Percentiles rank a stretch among this genome's conserved stretches.
Evolutionary conservation across 176 grass and related monocot genomes (phyloP).

Genomic region (Oryza glaberrima): DNA sequence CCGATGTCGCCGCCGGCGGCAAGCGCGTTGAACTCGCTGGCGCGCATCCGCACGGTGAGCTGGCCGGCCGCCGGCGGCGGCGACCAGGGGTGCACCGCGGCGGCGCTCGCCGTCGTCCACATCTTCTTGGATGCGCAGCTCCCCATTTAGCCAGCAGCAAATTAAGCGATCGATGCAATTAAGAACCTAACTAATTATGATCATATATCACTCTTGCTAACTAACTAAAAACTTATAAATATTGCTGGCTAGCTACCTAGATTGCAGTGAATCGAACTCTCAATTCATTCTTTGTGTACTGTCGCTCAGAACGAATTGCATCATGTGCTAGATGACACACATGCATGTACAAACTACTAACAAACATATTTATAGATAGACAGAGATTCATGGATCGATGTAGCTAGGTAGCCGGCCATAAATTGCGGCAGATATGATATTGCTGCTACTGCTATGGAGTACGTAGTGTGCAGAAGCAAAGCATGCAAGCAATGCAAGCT

Average conservation of each 20-base stretch:
- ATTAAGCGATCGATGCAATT: background rate
- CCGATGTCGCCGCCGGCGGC: slow-evolving; percentile 18
- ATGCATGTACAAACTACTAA: background rate
- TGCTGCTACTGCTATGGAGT: background rate
- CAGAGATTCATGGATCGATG: background rate
- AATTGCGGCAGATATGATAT: background rate
- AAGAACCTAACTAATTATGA: background rate
- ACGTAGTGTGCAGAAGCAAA: slow-evolving; percentile 30
- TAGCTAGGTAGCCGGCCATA: background rate
- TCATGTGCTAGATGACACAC: background rate
- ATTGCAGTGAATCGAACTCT: background rate
- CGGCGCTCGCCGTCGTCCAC: background rate
- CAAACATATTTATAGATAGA: background rate
- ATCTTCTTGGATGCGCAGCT: slow-evolving; percentile 44
- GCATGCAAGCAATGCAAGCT: slow-evolving; percentile 5
- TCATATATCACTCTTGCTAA: background rate
- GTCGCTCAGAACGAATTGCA: background rate
- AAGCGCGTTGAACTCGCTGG: slow-evolving; percentile 55
- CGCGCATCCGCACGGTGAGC: slow-evolving; percentile 67
- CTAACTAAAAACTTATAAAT: too few relatives aligned
- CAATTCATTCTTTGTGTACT: background rate
- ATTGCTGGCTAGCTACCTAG: background rate
- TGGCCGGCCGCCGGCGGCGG: slow-evolving; percentile 23
- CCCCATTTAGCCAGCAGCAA: slow-evolving; percentile 39
- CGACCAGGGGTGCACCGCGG: slow-evolving; percentile 58